phyloP scores from a whole-genome alignment of 73 alveolate genomes.

The Tetrahymena malaccensis region DNA sequence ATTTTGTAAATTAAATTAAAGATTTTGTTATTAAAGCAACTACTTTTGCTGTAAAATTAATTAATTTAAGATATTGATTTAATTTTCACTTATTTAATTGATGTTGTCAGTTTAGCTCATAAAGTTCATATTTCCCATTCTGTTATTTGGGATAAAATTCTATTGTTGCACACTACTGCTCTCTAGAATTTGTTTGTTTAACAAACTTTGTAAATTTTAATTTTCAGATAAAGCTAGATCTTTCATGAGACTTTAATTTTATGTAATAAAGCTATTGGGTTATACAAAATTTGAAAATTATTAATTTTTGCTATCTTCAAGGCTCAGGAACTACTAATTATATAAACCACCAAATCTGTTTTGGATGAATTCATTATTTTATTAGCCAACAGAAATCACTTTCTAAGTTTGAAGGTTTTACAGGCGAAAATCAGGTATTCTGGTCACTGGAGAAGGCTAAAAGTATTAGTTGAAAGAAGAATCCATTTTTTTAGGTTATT shows the following conservation, averaged over 20 bases:
- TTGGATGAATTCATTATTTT: neutral
- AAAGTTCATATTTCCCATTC: neutral
- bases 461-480: neutral
- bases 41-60: neutral
- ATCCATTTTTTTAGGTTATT: neutral
- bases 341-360: neutral
- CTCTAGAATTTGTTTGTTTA: neutral
- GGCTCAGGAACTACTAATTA: too few relatives aligned
- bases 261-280: neutral
- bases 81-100: neutral
- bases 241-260: neutral
- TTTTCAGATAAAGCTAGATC: neutral
- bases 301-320: neutral
- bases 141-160: neutral
- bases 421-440: neutral
- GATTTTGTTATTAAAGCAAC: neutral
- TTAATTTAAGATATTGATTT: neutral
- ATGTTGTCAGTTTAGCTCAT: neutral
- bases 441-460: neutral
- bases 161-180: neutral
- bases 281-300: too few relatives aligned
- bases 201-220: neutral
- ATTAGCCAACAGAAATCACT: neutral
- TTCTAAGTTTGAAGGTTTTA: neutral
- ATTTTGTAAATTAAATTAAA: too few relatives aligned